Percentiles rank a stretch among this genome's conserved stretches.
Conservation (phyloP, 1,139 yeast genomes). For the Kodamaea sp. region DNA sequence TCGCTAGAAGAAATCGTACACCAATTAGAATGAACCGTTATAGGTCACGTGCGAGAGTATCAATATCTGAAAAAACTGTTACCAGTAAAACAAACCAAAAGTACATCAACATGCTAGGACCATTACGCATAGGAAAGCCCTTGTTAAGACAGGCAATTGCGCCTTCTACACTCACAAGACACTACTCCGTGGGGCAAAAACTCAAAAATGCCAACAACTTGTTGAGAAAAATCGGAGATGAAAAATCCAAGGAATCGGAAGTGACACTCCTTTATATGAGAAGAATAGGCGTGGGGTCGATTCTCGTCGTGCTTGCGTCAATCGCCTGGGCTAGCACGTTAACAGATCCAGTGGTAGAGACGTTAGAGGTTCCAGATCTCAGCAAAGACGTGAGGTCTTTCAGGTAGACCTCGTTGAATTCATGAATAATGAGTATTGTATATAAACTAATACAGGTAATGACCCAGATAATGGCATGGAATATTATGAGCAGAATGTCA, state of each 20-base stretch:
- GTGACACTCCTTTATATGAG: slow-evolving; percentile 33
- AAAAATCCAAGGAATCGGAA: slow-evolving; percentile 33
- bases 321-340: slow-evolving; percentile 35
- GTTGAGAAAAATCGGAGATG: slow-evolving; percentile 36
- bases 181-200: slow-evolving; percentile 13
- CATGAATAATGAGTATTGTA: neutral
- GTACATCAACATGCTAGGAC: no score
- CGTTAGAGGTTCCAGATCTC: slow-evolving; percentile 16
- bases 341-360: slow-evolving; percentile 13
- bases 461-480: no score
- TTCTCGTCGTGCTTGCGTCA: slow-evolving; percentile 35
- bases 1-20: no score
- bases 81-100: no score
- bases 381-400: slow-evolving; percentile 14
- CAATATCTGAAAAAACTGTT: no score
- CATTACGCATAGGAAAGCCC: no score
- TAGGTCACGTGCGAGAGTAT: no score
- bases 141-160: neutral
- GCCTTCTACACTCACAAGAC: slow-evolving; percentile 2
- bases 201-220: slow-evolving; percentile 21
- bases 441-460: no score
- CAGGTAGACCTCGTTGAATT: slow-evolving; percentile 5
- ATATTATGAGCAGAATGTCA: no score
- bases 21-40: no score
- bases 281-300: slow-evolving; percentile 34